Evolutionary conservation across 2,329 filamentous ascomycete species (phyloP).

Genomic region (Pseudogymnoascus sp.): DNA sequence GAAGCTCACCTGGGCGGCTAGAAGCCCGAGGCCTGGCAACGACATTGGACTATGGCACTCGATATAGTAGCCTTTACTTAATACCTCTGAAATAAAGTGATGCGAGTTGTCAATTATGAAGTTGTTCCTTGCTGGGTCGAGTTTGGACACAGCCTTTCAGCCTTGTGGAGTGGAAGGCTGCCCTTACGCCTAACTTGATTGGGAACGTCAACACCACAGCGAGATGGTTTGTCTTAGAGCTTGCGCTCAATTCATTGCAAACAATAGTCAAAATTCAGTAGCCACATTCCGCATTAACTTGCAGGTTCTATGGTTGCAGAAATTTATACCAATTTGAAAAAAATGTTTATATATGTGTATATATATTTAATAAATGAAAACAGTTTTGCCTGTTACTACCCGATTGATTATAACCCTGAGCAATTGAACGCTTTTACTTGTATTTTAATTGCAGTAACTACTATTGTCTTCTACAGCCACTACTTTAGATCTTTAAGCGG

Average conservation of each 20-base stretch:
- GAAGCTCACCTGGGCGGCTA: constrained; percentile 30
- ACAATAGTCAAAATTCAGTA: not conserved
- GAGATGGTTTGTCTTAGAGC: not conserved
- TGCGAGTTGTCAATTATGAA: not conserved
- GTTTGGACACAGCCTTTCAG: constrained; percentile 10
- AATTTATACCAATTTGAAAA: not conserved
- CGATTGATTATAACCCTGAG: no score
- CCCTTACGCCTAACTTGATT: constrained; percentile 3
- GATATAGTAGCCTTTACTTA: not conserved
- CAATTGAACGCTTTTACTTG: no score
- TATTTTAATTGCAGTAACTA: no score
- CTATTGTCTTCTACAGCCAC: no score
- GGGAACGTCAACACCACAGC: not conserved
- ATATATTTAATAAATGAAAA: not conserved
- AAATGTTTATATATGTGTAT: not conserved
- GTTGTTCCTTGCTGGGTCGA: not conserved
- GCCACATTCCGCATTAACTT: not conserved
- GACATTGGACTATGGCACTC: constrained; percentile 43
- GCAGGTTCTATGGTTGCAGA: not conserved
- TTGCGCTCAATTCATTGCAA: not conserved
- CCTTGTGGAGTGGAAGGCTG: constrained; percentile 4
- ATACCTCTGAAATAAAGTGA: constrained; percentile 13
- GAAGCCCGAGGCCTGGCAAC: constrained; percentile 65
- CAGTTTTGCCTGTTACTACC: not conserved
- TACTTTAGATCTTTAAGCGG: no score